A percentile compares a stretch with the other conserved stretches of the same genome.
Evolutionary conservation across 768 basidiomycete genomes (phyloP).

Genomic region (Calocybe indica): DNA sequence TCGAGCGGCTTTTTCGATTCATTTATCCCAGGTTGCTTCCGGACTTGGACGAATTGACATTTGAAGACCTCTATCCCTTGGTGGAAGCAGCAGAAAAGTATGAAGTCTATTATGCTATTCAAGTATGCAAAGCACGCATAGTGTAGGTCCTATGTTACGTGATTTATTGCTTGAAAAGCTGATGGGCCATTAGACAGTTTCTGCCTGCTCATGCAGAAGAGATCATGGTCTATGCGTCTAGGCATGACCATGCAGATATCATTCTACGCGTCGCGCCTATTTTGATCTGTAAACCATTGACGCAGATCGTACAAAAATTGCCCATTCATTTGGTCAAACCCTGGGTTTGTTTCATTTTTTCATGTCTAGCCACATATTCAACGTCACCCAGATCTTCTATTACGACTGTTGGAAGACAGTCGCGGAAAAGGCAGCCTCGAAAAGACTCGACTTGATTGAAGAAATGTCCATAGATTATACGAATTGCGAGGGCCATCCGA

Average conservation of each 20-base stretch:
- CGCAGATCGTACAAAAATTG: not conserved
- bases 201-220: not conserved
- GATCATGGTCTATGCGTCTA: not conserved
- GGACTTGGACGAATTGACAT: constrained; percentile 10
- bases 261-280: not conserved
- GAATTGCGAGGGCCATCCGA: too few species aligned
- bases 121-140: constrained; percentile 20
- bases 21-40: constrained; percentile 19
- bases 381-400: too few species aligned
- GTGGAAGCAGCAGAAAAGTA: constrained; percentile 28
- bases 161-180: not conserved
- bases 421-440: too few species aligned
- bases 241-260: not conserved
- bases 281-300: not conserved
- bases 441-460: too few species aligned
- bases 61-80: constrained; percentile 11
- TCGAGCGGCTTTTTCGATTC: constrained; percentile 22
- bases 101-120: constrained; percentile 20
- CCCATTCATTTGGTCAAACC: not conserved
- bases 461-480: too few species aligned
- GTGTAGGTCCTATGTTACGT: constrained; percentile 8
- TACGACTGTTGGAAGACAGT: too few species aligned
- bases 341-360: not conserved
- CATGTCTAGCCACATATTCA: too few species aligned
- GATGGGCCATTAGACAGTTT: not conserved